These are phyloP conservation scores for Teratosphaeria gauchensis DNA, from an alignment of 2,329 filamentous ascomycete species.

Conservation along the genomic window DNA sequence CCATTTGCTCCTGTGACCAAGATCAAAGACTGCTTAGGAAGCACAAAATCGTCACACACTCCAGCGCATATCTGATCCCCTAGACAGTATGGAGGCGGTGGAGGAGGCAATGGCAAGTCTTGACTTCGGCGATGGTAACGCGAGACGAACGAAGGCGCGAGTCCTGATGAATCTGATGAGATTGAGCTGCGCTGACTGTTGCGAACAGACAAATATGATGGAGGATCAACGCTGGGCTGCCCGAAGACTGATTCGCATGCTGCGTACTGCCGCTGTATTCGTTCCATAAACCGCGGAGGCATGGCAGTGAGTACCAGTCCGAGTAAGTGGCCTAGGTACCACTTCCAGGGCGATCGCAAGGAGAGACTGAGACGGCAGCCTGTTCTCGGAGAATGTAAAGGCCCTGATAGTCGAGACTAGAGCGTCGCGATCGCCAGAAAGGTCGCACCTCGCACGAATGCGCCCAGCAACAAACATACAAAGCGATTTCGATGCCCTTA, in stretches of 20 bases:
- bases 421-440: not conserved
- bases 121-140: not conserved
- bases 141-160: not conserved
- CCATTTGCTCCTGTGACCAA: slow-evolving; percentile 22
- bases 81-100: not conserved
- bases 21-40: slow-evolving; percentile 12
- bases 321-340: not conserved
- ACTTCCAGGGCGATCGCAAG: not conserved
- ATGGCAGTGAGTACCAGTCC: slow-evolving; percentile 1
- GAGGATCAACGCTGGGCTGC: slow-evolving; percentile 7
- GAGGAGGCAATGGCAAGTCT: not conserved
- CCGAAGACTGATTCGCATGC: slow-evolving; percentile 7
- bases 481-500: not conserved
- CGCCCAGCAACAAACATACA: not conserved
- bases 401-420: too few species aligned
- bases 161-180: slow-evolving; percentile 1
- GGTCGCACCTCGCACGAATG: not conserved
- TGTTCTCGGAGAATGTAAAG: too few species aligned
- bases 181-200: not conserved
- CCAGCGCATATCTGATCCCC: not conserved
- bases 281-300: slow-evolving; percentile 11
- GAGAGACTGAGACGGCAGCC: too few species aligned
- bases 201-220: slow-evolving; percentile 6
- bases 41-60: not conserved
- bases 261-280: slow-evolving; percentile 8